Base-by-base conservation (phyloP, 2,329 filamentous ascomycete species). In the Penicillium sp. region DNA sequence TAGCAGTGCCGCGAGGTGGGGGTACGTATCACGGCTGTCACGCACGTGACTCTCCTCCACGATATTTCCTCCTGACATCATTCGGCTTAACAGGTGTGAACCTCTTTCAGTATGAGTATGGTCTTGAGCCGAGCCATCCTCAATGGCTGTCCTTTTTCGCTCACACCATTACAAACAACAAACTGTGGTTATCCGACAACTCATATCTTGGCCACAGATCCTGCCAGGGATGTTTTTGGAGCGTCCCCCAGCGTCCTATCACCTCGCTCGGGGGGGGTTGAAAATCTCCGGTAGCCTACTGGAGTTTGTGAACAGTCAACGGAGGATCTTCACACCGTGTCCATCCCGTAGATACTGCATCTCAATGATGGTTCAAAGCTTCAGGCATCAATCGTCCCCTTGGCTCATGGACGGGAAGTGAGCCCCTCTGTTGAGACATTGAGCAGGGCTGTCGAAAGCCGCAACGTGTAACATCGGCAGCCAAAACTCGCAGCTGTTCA, bases 31-130 rank as follows among this genome's bases (percentile, higher is more conserved):
- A 8, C 35, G 29, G 31, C 11, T 21, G 64, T 66, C 66, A 47
- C 17, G 4, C 64, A 67, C 65, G 65, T 67, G 65, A 67, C 38
- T 35, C 49, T 31, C 29, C n/a, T 52, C 38, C 19, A 17, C 15
- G 30, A 17, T 49, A 8, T 11, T 38, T 23, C 15, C 26, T 38
- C n/a, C 35, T 56, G 45, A 56, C 53, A 47, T 56, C 52, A 55
- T 55, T 17, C 19, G 35, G n/a, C n/a, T 54, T 21, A 54, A 21
- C 11, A 17, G 6, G 15, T 23, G 15, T 41, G 35, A 41, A 15
- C 35, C 35, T 15, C 35, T 3, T 41, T 41, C 11, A 41, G 35
- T 41, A 41, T 17, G 35, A 41, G 35, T 41, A 41, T 41, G 15
- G 35, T 3, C 35, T 41, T 41, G 13, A 41, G 35, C 6, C 35